Evolutionary conservation across 768 basidiomycete species (phyloP).

Genomic region (Rhodotorula kratochvilovae): DNA sequence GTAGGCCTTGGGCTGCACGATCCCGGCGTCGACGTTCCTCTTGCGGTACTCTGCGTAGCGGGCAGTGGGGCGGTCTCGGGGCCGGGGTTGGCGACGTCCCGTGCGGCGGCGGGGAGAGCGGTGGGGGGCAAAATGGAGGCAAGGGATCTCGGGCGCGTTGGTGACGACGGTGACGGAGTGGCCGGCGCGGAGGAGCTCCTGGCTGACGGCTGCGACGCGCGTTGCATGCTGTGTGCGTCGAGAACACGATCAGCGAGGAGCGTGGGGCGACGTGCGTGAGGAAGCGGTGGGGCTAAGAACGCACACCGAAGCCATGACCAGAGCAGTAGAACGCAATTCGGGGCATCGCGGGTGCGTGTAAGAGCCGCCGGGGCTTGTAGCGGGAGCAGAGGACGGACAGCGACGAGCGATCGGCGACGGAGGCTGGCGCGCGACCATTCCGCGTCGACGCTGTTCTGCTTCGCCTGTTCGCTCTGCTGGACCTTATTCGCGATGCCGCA

Average conservation of each 20-base stretch:
- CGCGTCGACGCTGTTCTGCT: too few relatives aligned
- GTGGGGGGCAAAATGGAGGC: slow-evolving; percentile 55
- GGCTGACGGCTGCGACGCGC: slow-evolving; percentile 68
- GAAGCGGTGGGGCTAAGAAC: background rate
- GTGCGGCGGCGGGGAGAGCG: slow-evolving; percentile 2
- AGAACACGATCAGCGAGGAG: background rate
- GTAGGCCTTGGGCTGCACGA: slow-evolving; percentile 73
- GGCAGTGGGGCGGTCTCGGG: background rate
- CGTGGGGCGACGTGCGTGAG: background rate
- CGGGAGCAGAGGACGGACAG: background rate
- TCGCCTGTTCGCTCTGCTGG: too few relatives aligned
- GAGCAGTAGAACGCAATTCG: slow-evolving; percentile 24
- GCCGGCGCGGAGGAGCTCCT: slow-evolving; percentile 54
- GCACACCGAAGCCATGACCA: slow-evolving; percentile 38
- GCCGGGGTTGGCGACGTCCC: background rate
- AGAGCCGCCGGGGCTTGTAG: background rate
- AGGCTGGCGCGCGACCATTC: too few relatives aligned
- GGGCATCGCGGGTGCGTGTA: background rate
- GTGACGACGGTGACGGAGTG: slow-evolving; percentile 64
- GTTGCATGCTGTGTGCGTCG: slow-evolving; percentile 62
- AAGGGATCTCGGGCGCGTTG: slow-evolving; percentile 69
- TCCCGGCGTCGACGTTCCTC: slow-evolving; percentile 71
- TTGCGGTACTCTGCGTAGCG: slow-evolving; percentile 63
- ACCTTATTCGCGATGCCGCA: too few relatives aligned
- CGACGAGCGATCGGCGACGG: too few relatives aligned